Evolutionary conservation across 2,329 filamentous ascomycete genomes (phyloP), one percentile per base, ranked within the genome.

Genomic region (Alternaria arbusti): DNA sequence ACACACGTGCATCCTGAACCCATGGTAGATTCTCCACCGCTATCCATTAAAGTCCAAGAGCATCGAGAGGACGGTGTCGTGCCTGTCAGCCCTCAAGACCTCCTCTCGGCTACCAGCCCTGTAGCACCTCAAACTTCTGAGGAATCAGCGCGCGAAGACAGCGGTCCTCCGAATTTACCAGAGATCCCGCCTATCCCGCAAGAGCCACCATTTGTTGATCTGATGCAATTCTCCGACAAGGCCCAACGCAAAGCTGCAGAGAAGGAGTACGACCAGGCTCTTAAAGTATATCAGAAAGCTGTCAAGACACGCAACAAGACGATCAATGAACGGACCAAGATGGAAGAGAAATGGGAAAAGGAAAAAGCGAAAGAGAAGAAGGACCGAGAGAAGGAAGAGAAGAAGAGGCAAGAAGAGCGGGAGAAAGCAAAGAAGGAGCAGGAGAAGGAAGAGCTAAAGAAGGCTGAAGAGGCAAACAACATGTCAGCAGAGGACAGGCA

Each of bases 221-320:
- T 89, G 1, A 82, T 83, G 47, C 80, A 84, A 50, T 89, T 88
- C 74, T 81, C 85, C 2, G 88, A 92, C 78, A 90, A 90, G 71
- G 86, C 88, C 7, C 83, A 87, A 26, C 87, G 88, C 9, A 92
- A 91, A 70, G 84, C 88, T 44, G 90, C 89, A 2, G 89, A 92
- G 70, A 91, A 90, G 61, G 90, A 93, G 70, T 84, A 88, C 59
- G 87, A 87, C 55, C 85, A 86, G 12, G 83, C 84, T 1, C 82
- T 88, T 30, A 92, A 92, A 73, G 83, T 84, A 9, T 91, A 93
- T 74, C 86, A 90, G 26, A 85, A 88, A 71, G 87, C 88, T 11
- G 78, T 91, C 64, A 92, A 91, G 77, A 86, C 89, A 63, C 88
- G 88, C 36, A 86, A 89, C 43, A 90, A 87, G 69, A 85, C 86